Evolutionary conservation across 2,329 filamentous ascomycete genomes (phyloP).

Genomic region (Leptographium lundbergii): DNA sequence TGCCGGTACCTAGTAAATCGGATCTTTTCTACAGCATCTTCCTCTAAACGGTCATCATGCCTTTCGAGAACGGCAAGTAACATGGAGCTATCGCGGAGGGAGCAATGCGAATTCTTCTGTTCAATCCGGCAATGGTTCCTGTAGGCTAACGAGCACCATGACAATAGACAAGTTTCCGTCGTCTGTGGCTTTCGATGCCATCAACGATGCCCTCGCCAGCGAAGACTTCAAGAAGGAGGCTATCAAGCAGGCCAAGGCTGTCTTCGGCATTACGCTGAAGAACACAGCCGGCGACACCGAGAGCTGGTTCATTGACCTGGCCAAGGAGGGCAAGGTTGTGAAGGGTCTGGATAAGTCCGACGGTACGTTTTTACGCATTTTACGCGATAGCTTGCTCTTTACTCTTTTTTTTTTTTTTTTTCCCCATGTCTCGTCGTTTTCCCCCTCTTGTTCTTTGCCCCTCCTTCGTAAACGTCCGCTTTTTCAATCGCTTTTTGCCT

Average conservation of each 20-base stretch:
- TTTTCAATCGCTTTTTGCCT: background rate
- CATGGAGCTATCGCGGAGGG: background rate
- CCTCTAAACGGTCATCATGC: slow-evolving; percentile 1
- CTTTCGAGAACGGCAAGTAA: slow-evolving; percentile 10
- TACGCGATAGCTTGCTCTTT: too few relatives aligned
- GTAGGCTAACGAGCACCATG: background rate
- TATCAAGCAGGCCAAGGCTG: slow-evolving; percentile 73
- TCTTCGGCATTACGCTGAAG: slow-evolving; percentile 89
- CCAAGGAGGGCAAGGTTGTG: slow-evolving; percentile 72
- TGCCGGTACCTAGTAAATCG: too few relatives aligned
- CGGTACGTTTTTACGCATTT: slow-evolving; percentile 46
- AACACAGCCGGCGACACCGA: slow-evolving; percentile 69
- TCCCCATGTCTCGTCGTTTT: background rate
- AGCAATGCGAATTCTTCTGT: too few relatives aligned
- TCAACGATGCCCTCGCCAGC: slow-evolving; percentile 59
- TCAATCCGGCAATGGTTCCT: background rate
- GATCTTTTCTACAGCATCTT: too few relatives aligned
- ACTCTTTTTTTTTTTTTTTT: background rate
- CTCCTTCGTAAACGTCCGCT: background rate
- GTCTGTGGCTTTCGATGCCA: slow-evolving; percentile 82
- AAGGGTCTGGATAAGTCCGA: slow-evolving; percentile 72
- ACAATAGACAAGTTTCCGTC: slow-evolving; percentile 67
- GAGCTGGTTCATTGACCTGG: slow-evolving; percentile 92
- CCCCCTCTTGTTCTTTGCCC: background rate
- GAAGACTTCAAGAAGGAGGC: slow-evolving; percentile 67